Base-by-base conservation (phyloP, 306 rosid species). In the Vicia faba region DNA sequence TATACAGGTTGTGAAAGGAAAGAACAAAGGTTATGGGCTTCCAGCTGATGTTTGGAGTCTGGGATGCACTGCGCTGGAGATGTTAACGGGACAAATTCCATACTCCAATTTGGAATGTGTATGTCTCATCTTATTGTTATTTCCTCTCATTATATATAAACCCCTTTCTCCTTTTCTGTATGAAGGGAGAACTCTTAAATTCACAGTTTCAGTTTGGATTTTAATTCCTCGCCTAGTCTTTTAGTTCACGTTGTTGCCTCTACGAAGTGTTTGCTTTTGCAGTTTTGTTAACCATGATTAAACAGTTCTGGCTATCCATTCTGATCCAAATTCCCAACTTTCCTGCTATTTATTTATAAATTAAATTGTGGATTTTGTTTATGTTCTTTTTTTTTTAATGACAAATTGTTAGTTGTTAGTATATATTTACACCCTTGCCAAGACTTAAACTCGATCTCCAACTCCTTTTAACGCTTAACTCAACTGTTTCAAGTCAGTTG, bases 31-130 rank as follows among this genome's bases (percentile, higher is more conserved):
- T 48, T 93, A 90, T 41, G 97, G 99, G 54, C 86, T 89, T 70
- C 88, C 96, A 7, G 97, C 97, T 56, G 99, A 90, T 78, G 84
- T 93, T 50, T 93, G 99, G 99, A 93, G 99, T 82, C 90, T 93
- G 68, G 97, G 99, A 68, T 90, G 97, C 82, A 93, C 99, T 35
- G 99, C 90, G 41, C 83, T 93, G 72, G 97, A 93, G 84, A 86
- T 93, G 99, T 78, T 90, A 59, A 90, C 99, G 0, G 75, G 87
- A 46, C 49, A 71, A 77, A 43, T 90, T 73, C 97, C 97, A 2
- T 93, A 93, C 74, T 78, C 79, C 15, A 61, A 81, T 40, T 55
- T 88, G 4, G 97, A 88, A 82, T 11, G 46, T 58, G 99, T 93
- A 84, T 5, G 85, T 83, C 60, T 60, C 73, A 58, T 49, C 50